Conservation (phyloP, 305 asterid species). For the Caryopteris hybrid region DNA sequence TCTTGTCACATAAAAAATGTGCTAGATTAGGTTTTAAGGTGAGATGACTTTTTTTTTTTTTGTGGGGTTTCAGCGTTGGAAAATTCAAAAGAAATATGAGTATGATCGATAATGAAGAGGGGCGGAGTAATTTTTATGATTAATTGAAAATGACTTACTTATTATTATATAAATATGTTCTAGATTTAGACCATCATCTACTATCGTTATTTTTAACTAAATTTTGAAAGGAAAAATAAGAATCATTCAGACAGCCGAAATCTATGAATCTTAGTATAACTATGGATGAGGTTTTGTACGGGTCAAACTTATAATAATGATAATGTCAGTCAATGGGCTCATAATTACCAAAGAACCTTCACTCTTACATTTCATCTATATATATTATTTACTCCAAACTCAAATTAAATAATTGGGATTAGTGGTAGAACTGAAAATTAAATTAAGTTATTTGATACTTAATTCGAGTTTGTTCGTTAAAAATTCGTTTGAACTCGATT, state of each 20-base stretch:
- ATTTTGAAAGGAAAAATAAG: too few species aligned
- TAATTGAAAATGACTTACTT: not conserved
- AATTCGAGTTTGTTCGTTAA: too few species aligned
- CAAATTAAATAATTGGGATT: too few species aligned
- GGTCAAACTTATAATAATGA: constrained; percentile 9
- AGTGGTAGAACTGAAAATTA: not conserved
- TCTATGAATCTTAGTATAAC: constrained; percentile 3
- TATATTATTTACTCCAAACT: not conserved
- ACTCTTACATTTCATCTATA: not conserved
- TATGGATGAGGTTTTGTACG: not conserved
- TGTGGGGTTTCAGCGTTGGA: not conserved
- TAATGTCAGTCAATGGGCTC: constrained; percentile 3
- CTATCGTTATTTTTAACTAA: not conserved
- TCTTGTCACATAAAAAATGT: too few species aligned
- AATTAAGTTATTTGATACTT: too few species aligned
- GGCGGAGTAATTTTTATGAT: not conserved
- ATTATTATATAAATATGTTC: not conserved
- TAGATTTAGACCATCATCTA: not conserved
- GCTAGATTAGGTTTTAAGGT: not conserved
- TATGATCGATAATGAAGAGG: not conserved
- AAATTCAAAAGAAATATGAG: not conserved
- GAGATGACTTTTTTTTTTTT: not conserved
- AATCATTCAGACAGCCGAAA: constrained; percentile 16
- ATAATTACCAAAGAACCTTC: constrained; percentile 13
- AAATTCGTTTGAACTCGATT: too few species aligned